phyloP scores from a whole-genome alignment of 345 rosid species.

The Pistacia vera region DNA sequence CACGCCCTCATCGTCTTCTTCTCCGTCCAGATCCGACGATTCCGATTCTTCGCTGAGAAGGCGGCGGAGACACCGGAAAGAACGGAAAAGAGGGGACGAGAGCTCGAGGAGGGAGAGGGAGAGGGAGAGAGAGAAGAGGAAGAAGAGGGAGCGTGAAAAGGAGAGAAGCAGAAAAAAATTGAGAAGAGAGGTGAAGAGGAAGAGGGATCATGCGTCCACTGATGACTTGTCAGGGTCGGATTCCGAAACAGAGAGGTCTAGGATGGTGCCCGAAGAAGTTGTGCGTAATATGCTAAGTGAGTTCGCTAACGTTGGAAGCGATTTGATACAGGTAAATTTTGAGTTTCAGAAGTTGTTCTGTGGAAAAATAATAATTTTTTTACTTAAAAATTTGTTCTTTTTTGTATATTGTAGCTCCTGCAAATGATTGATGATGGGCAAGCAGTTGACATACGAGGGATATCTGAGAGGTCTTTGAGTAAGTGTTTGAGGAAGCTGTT shows the following conservation, averaged over 20 bases:
- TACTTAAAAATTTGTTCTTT: too few species aligned
- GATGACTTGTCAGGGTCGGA: constrained; percentile 32
- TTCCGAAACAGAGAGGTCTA: constrained; percentile 34
- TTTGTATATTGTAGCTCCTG: constrained; percentile 53
- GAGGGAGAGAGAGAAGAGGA: constrained; percentile 44
- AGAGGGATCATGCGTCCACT: constrained; percentile 30
- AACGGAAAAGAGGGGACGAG: constrained; percentile 40
- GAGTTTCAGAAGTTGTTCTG: not conserved
- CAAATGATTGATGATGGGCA: constrained; percentile 91
- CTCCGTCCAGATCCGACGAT: constrained; percentile 43
- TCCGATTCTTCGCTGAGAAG: constrained; percentile 47
- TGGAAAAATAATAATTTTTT: too few species aligned
- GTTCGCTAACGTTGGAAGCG: constrained; percentile 66
- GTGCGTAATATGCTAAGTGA: constrained; percentile 51
- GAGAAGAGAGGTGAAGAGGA: constrained; percentile 39
- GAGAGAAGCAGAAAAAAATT: constrained; percentile 49
- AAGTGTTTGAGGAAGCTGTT: constrained; percentile 75
- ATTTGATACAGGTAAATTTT: constrained; percentile 61
- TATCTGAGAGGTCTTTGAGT: constrained; percentile 62
- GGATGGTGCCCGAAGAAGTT: constrained; percentile 45
- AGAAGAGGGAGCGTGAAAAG: constrained; percentile 40
- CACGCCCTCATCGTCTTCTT: constrained; percentile 36
- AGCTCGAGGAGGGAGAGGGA: constrained; percentile 55
- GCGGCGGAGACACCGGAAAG: constrained; percentile 37
- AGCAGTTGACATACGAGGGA: constrained; percentile 89